These are phyloP conservation scores for Ascochyta clinopodiicola DNA, from an alignment of 2,329 filamentous ascomycete genomes.

Conservation along the genomic window DNA sequence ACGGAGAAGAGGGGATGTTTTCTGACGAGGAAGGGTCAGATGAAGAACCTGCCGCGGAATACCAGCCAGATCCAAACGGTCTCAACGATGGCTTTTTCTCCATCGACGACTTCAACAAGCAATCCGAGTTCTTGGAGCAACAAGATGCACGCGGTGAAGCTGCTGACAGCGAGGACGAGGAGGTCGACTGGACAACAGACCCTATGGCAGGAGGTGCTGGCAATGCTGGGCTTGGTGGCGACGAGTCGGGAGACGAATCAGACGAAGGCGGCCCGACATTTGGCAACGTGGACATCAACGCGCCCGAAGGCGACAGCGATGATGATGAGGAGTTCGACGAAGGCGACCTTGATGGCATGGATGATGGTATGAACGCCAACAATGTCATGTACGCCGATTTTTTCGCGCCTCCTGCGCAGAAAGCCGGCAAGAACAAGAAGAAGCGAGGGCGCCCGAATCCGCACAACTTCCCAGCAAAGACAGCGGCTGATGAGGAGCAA, in stretches of 20 bases:
- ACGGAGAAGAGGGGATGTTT: conserved; percentile 41
- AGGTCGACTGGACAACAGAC: conserved; percentile 86
- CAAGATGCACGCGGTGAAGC: conserved; percentile 80
- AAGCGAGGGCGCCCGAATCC: conserved; percentile 62
- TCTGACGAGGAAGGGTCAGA: conserved; percentile 53
- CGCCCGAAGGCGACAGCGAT: conserved; percentile 72
- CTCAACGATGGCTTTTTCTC: conserved; percentile 98
- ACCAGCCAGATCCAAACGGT: conserved; percentile 76
- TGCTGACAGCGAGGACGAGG: conserved; percentile 76
- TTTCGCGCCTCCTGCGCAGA: conserved; percentile 83
- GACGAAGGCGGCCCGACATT: conserved; percentile 84
- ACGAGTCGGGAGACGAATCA: conserved; percentile 63
- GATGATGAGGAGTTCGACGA: conserved; percentile 66
- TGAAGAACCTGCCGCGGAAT: conserved; percentile 60
- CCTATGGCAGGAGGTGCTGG: conserved; percentile 59
- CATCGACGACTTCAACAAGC: conserved; percentile 95
- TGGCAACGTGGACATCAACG: conserved; percentile 76
- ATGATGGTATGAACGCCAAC: conserved; percentile 76
- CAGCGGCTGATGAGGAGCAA: conserved; percentile 23
- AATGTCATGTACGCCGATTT: conserved; percentile 92
- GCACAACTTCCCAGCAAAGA: conserved; percentile 53
- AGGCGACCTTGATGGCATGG: conserved; percentile 59
- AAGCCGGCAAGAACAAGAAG: conserved; percentile 66
- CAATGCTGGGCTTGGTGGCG: conserved; percentile 46
- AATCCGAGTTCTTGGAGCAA: conserved; percentile 86